Evolutionary conservation across 1,139 yeast species (phyloP), one percentile per base, ranked within the genome.

Genomic region (Kodamaea sp.): DNA sequence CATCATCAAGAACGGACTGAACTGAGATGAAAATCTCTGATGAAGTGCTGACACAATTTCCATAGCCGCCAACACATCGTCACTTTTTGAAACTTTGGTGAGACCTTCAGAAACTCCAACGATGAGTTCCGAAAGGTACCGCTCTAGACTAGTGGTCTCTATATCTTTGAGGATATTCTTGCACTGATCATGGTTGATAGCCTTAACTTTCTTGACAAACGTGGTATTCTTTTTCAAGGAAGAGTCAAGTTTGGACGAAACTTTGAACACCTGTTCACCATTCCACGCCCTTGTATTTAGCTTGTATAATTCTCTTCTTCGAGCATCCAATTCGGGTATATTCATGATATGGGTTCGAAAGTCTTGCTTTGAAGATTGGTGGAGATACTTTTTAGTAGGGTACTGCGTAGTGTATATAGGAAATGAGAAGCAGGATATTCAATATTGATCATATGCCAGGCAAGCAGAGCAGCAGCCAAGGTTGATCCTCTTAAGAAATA

Each of bases 161-260:
- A 89, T 71, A 38, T 88, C 96, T 37, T 75, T 74, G 20, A 87
- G 42, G 4, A 86, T 58, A 4, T 70, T 55, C 4, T 53, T 49
- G 30, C 47, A 51, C 26, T 63, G 66, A 3, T 78, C 83, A 24
- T 67, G 73, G 24, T 63, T 73, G 27, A 88, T 62, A 3, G 82
- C 70, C 42, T 81, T 73, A 33, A 88, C 59, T 49, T 83, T 83
- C 52, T 83, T 83, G 38, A 88, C 81, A 48, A 88, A 86, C 0
- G 89, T 84, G 4, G 89, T 82, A 54, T 90, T 88, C 55, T 83
- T 86, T 66, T 89, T 90, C 42, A 90, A 64, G 33, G 92, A 82
- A 0, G 95, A 69, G 53, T 90, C 97, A 11, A 83, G 63, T 29
- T 73, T 70, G 11, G 54, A 43, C 1, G 67, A 53, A 1, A 61